Conservation (phyloP, 345 rosid genomes). For the Pugionium cornutum region DNA sequence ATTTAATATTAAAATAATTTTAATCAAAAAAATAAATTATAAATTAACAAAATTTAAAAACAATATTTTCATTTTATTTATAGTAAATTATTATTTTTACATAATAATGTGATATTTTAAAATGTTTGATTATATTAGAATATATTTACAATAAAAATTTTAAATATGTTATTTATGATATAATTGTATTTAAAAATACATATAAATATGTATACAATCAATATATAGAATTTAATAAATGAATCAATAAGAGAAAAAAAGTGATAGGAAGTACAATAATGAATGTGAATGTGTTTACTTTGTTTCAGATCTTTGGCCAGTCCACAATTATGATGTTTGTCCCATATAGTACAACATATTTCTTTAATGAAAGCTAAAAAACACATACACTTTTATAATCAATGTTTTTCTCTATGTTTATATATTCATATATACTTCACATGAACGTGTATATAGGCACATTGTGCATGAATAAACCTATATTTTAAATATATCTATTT, state of each 20-base stretch:
- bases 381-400: constrained; percentile 15
- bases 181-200: too few relatives aligned
- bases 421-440: constrained; percentile 1
- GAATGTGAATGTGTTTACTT: constrained; percentile 35
- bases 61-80: too few relatives aligned
- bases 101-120: too few relatives aligned
- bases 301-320: constrained; percentile 32
- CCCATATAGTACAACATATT: constrained; percentile 1
- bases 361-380: constrained; percentile 15
- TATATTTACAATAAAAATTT: too few relatives aligned
- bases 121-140: too few relatives aligned
- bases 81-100: too few relatives aligned
- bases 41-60: too few relatives aligned
- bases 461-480: not conserved
- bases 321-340: constrained; percentile 40
- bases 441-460: constrained; percentile 1
- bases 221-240: constrained; percentile 26
- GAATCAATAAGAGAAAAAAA: constrained; percentile 33
- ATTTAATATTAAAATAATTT: too few relatives aligned
- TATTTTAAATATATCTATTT: too few relatives aligned
- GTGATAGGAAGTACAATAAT: constrained; percentile 32
- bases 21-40: too few relatives aligned
- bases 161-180: too few relatives aligned
- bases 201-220: not conserved
- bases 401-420: not conserved